Percentiles rank a stretch among this genome's conserved stretches.
phyloP scores from a whole-genome alignment of 208 protist genomes.

The Vickermania ingenoplastis region DNA sequence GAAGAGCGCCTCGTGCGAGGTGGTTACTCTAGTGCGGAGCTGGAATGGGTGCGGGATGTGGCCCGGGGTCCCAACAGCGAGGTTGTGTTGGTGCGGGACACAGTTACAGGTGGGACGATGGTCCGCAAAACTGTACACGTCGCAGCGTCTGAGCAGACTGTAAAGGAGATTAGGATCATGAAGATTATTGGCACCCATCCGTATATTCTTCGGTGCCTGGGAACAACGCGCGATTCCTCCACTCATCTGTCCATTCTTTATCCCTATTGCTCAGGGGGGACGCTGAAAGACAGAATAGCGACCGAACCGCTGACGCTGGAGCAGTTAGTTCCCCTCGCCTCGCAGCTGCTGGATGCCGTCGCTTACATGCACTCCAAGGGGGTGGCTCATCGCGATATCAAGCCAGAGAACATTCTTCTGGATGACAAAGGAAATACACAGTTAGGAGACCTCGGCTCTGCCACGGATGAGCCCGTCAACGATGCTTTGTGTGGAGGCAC shows the following conservation, averaged over 20 bases:
- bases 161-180: slow-evolving; percentile 38
- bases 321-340: slow-evolving; percentile 14
- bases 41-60: slow-evolving; percentile 10
- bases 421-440: slow-evolving; percentile 24
- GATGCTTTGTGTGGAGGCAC: slow-evolving; percentile 32
- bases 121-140: slow-evolving; percentile 28
- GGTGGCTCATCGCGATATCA: slow-evolving; percentile 86
- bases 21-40: slow-evolving; percentile 12
- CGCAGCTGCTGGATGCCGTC: slow-evolving; percentile 31
- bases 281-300: slow-evolving; percentile 9
- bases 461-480: slow-evolving; percentile 11
- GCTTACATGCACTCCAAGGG: slow-evolving; percentile 41
- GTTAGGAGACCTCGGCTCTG: slow-evolving; percentile 67
- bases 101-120: slow-evolving; percentile 18
- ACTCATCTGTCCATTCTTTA: slow-evolving; percentile 37
- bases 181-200: slow-evolving; percentile 17
- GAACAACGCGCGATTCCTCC: slow-evolving; percentile 11
- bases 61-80: slow-evolving; percentile 6
- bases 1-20: slow-evolving; percentile 11
- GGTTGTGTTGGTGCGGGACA: slow-evolving; percentile 25
- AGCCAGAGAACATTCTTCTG: too few relatives aligned
- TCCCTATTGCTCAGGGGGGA: slow-evolving; percentile 39
- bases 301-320: slow-evolving; percentile 2
- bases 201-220: slow-evolving; percentile 38
- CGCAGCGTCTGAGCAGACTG: slow-evolving; percentile 1